Evolutionary conservation across 148 eudicot species (phyloP).

Genomic region (Beta vulgaris): DNA sequence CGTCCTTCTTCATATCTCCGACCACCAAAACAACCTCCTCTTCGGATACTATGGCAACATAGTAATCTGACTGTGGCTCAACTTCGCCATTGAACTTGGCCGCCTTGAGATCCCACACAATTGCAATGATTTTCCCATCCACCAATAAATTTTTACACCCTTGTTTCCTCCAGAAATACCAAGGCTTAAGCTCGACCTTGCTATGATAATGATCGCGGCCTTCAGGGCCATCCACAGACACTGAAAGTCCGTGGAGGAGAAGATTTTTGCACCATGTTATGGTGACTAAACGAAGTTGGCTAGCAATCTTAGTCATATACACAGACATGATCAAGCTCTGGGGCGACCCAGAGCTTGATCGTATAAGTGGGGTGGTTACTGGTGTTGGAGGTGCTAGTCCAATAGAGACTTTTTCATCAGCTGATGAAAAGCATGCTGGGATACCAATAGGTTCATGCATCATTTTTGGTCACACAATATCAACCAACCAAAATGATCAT

Average conservation of each 20-base stretch:
- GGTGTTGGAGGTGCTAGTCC: conserved; percentile 13
- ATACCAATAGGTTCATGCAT: conserved; percentile 41
- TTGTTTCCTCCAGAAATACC: conserved; percentile 89
- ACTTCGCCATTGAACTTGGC: conserved; percentile 82
- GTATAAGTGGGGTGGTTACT: conserved; percentile 22
- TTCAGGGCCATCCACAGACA: conserved; percentile 56
- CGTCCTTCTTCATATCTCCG: conserved; percentile 79
- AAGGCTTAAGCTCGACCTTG: conserved; percentile 87
- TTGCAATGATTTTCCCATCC: conserved; percentile 48
- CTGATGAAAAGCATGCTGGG: conserved; percentile 43
- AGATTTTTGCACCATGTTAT: conserved; percentile 86
- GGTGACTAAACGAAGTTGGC: conserved; percentile 55
- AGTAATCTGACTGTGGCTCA: conserved; percentile 77
- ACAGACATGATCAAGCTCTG: conserved; percentile 75
- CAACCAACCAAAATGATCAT: conserved; percentile 14
- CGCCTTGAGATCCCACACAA: conserved; percentile 77
- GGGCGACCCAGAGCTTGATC: conserved; percentile 45
- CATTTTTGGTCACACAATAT: conserved; percentile 20
- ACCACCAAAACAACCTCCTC: conserved; percentile 70
- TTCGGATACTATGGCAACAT: conserved; percentile 71
- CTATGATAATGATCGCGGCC: conserved; percentile 52
- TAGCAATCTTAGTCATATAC: conserved; percentile 59
- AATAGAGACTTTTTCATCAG: conserved; percentile 32
- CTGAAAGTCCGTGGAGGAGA: conserved; percentile 69
- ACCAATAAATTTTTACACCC: conserved; percentile 62